Evolutionary conservation across 257 asterid genomes (phyloP).

Genomic region (Agastache rugosa): DNA sequence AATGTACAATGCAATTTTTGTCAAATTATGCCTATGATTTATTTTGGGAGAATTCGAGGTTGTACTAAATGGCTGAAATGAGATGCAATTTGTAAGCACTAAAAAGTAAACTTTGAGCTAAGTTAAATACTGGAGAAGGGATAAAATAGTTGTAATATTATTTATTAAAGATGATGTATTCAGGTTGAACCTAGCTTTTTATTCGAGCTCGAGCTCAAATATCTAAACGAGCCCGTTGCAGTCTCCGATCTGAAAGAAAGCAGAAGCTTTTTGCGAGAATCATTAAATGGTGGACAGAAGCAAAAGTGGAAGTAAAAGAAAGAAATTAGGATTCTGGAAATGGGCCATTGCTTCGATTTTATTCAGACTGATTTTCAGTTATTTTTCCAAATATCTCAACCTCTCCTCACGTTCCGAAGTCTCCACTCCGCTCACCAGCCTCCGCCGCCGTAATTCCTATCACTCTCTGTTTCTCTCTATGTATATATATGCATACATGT

Average conservation of each 20-base stretch:
- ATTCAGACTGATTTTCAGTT: slow-evolving; percentile 69
- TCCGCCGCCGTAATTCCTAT: slow-evolving; percentile 72
- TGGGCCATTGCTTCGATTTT: slow-evolving; percentile 71
- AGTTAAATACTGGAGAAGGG: slow-evolving; percentile 12
- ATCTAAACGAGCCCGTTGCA: neutral
- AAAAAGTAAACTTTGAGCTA: slow-evolving; percentile 32
- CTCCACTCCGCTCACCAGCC: slow-evolving; percentile 95
- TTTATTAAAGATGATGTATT: too few relatives aligned
- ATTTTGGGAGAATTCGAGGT: slow-evolving; percentile 38
- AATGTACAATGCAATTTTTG: too few relatives aligned
- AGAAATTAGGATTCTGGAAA: slow-evolving; percentile 70
- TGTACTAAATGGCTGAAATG: slow-evolving; percentile 55
- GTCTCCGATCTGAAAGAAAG: slow-evolving; percentile 39
- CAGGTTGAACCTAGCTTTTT: too few relatives aligned
- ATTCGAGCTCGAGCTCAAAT: too few relatives aligned
- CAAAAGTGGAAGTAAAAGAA: slow-evolving; percentile 37
- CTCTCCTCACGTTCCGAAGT: slow-evolving; percentile 94
- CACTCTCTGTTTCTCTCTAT: slow-evolving; percentile 8
- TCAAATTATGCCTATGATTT: too few relatives aligned
- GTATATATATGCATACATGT: neutral
- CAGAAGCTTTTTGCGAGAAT: neutral
- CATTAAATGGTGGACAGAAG: slow-evolving; percentile 42
- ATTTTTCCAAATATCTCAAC: slow-evolving; percentile 73
- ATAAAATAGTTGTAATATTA: neutral
- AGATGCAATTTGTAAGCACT: slow-evolving; percentile 36